Conservation (phyloP, 2,329 filamentous ascomycete species). For the Ophiostoma triangulosporum region DNA sequence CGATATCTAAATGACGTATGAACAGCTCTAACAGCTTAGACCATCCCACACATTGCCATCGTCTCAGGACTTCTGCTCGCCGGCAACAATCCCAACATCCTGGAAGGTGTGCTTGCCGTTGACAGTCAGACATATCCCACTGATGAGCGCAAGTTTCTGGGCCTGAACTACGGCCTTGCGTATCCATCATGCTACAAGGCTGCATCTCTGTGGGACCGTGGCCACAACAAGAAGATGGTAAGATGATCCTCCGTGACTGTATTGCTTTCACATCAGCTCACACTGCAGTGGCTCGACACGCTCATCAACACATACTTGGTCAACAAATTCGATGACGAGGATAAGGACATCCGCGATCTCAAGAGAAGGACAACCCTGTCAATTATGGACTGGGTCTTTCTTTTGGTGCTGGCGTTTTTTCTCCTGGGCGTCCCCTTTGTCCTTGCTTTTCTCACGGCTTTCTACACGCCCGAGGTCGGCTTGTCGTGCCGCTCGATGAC, state of each 20-base stretch:
- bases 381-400: constrained; percentile 12
- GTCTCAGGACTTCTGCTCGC: constrained; percentile 17
- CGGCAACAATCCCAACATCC: constrained; percentile 19
- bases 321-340: background rate
- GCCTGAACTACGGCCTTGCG: constrained; percentile 9
- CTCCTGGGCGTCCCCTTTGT: constrained; percentile 14
- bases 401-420: constrained; percentile 12
- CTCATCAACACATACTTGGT: constrained; percentile 9
- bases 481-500: constrained; percentile 17
- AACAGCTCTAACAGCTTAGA: constrained; percentile 8
- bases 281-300: constrained; percentile 14
- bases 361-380: constrained; percentile 10
- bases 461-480: constrained; percentile 15
- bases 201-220: constrained; percentile 17
- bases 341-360: constrained; percentile 13
- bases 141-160: background rate
- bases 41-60: constrained; percentile 19
- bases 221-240: constrained; percentile 16
- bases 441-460: constrained; percentile 17
- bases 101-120: constrained; percentile 17
- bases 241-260: background rate
- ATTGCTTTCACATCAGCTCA: background rate
- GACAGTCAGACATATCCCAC: background rate
- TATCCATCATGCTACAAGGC: constrained; percentile 19
- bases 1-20: no score